Base-by-base conservation (phyloP, 2,329 filamentous ascomycete species). In the Colletotrichum truncatum region DNA sequence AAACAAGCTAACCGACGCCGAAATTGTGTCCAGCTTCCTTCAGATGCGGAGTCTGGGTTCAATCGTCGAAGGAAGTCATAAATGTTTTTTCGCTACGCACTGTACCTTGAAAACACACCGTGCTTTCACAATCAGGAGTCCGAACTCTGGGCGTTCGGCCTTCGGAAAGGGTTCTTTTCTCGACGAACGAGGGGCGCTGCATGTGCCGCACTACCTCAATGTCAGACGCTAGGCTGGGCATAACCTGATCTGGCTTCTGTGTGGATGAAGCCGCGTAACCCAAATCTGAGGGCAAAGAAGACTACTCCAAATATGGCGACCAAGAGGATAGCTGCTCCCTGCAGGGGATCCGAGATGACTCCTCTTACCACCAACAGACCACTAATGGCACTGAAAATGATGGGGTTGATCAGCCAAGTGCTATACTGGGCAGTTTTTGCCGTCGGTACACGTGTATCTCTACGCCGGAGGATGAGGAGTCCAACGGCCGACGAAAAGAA, bases 311-410 rank as follows among this genome's bases (percentile, higher is more conserved):
- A 63, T 9, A 69, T 46, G 59, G 70, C 70, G 67, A 73, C 72
- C 49, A 70, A 70, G 53, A 75, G 25, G 51, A 76, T 73, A 45
- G 67, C 62, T 39, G 72, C 70, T 60, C 69, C 71, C 66, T 74
- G 73, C 49, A 73, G 66, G 53, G 70, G 72, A 66, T 71, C 69
- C 58, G 67, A 70, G 30, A 73, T 67, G 39, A 68, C 58, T 65
- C 71, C 75, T 68, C 73, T 70, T 46, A 72, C 57, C 26, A 75
- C 71, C 63, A 73, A 61, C 64, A 74, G 52, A 28, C 64, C 66
- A 59, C 71, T 75, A 30, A 71, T 67, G 39, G 66, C 66, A 45
- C 66, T 70, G 61, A 76, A 73, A 38, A 73, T 70, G 36, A 73
- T 59, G 54, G 70, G 70, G 43, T 73, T 72, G 38, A 68, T 66